Evolutionary conservation across 768 basidiomycete species (phyloP).

Genomic region (Lentinula guzmanii): DNA sequence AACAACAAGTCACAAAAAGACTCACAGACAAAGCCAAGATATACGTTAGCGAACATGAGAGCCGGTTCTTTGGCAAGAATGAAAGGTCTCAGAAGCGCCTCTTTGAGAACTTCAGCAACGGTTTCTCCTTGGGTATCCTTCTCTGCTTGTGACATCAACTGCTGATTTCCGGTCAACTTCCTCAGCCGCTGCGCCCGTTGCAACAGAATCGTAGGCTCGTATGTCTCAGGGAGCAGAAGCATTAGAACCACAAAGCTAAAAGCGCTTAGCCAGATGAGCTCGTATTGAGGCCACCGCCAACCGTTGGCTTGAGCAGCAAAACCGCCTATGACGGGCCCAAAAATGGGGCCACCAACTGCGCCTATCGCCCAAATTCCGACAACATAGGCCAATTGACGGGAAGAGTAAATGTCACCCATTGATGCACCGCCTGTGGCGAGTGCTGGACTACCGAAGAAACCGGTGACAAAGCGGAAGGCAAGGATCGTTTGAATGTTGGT

Average conservation of each 20-base stretch:
- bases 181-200: slow-evolving; percentile 24
- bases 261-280: slow-evolving; percentile 25
- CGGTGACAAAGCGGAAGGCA: slow-evolving; percentile 26
- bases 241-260: slow-evolving; percentile 19
- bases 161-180: slow-evolving; percentile 21
- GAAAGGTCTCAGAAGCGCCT: slow-evolving; percentile 3
- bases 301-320: slow-evolving; percentile 22
- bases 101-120: neutral
- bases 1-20: neutral
- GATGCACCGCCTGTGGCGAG: slow-evolving; percentile 24
- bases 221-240: slow-evolving; percentile 25
- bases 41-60: slow-evolving; percentile 6
- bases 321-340: slow-evolving; percentile 16
- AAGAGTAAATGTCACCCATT: slow-evolving; percentile 17
- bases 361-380: slow-evolving; percentile 19
- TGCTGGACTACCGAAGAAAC: slow-evolving; percentile 25
- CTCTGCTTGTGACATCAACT: slow-evolving; percentile 11
- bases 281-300: slow-evolving; percentile 29
- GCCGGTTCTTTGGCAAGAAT: slow-evolving; percentile 3
- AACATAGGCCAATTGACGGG: slow-evolving; percentile 19
- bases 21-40: slow-evolving; percentile 8
- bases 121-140: slow-evolving; percentile 4
- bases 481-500: slow-evolving; percentile 24
- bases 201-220: slow-evolving; percentile 19
- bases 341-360: slow-evolving; percentile 1